phyloP scores from a whole-genome alignment of 306 rosid species.

The Fagus crenata region DNA sequence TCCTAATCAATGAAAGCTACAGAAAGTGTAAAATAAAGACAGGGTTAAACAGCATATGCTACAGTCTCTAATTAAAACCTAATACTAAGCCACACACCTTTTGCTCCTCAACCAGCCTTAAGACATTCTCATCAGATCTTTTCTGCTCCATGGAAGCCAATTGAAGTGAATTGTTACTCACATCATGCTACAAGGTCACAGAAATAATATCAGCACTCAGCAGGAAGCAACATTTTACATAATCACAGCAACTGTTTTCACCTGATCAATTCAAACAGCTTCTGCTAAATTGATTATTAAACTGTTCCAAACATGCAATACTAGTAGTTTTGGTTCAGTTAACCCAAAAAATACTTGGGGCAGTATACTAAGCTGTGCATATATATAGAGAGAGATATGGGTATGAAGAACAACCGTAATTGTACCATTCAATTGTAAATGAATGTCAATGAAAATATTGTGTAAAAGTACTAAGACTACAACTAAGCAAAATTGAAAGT shows the following conservation, averaged over 20 bases:
- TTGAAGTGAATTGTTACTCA: slow-evolving; percentile 69
- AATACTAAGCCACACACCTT: slow-evolving; percentile 51
- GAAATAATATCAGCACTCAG: slow-evolving; percentile 29
- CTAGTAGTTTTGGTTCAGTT: neutral
- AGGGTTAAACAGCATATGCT: neutral
- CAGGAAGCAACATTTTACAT: slow-evolving; percentile 16
- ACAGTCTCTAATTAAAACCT: slow-evolving; percentile 16
- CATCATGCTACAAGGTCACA: slow-evolving; percentile 59
- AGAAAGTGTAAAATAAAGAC: slow-evolving; percentile 10
- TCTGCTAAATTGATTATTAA: neutral
- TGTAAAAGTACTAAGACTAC: neutral
- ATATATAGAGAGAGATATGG: neutral
- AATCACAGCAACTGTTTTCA: slow-evolving; percentile 21
- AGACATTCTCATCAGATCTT: slow-evolving; percentile 78
- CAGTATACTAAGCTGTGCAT: neutral
- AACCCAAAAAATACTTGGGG: neutral
- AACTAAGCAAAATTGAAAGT: slow-evolving; percentile 9
- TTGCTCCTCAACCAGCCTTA: slow-evolving; percentile 83
- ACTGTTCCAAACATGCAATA: neutral
- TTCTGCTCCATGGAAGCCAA: slow-evolving; percentile 83
- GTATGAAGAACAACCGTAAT: neutral
- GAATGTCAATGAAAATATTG: neutral
- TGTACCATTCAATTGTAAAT: neutral
- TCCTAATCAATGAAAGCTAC: slow-evolving; percentile 27
- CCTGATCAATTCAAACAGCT: neutral